phyloP scores from a whole-genome alignment of 1,284 basidiomycete species.

The Papiliotrema terrestris region DNA sequence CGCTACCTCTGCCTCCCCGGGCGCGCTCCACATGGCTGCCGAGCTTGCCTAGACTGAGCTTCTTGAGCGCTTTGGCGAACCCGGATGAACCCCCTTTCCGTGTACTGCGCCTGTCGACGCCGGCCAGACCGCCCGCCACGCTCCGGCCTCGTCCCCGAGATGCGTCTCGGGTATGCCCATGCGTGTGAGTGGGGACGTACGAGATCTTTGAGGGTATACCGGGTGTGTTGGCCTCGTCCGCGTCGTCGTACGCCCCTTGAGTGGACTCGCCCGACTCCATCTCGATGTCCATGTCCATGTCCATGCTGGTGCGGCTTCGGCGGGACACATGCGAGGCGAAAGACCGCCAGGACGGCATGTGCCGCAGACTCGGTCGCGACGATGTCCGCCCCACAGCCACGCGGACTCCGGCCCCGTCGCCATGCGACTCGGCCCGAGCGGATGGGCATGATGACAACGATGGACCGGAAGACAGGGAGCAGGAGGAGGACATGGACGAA shows the following conservation, averaged over 20 bases:
- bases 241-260: neutral
- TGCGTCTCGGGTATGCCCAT: neutral
- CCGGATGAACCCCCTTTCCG: neutral
- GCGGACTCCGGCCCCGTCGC: neutral
- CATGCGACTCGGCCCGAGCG: neutral
- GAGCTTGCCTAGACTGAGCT: neutral
- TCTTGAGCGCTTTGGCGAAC: neutral
- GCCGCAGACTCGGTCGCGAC: conserved; percentile 5
- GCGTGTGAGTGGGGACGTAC: neutral
- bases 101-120: neutral
- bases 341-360: conserved; percentile 18
- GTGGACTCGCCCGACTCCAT: neutral
- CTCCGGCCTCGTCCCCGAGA: neutral
- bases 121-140: neutral
- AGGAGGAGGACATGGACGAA: conserved; percentile 1
- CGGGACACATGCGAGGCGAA: neutral
- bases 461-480: neutral
- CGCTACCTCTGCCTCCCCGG: no score
- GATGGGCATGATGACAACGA: neutral
- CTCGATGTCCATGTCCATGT: neutral
- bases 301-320: neutral
- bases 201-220: neutral
- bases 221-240: neutral
- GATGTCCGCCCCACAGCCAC: neutral
- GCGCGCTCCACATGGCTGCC: neutral